These are phyloP conservation scores for Globisporangium nagaii DNA, from an alignment of 352 stramenopile species.

Conservation along the genomic window DNA sequence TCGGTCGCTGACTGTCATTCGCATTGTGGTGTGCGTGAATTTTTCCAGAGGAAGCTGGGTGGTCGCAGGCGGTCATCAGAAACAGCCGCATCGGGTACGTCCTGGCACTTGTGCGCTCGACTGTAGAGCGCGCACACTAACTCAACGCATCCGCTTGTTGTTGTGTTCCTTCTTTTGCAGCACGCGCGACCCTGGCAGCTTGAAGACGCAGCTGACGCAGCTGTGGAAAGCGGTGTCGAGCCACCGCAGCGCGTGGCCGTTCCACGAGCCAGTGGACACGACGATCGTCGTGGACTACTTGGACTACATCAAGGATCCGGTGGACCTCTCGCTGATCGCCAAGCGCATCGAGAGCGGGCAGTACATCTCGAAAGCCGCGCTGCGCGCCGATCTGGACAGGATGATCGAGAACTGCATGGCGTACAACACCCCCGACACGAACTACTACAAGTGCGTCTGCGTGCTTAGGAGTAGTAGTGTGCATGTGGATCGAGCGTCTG, in stretches of 20 bases:
- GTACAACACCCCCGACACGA: constrained; percentile 96
- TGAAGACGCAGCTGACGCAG: constrained; percentile 80
- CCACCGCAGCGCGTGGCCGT: constrained; percentile 96
- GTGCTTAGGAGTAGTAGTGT: background rate
- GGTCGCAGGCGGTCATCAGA: constrained; percentile 77
- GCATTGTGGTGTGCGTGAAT: background rate
- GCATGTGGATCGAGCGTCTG: no score
- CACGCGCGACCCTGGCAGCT: constrained; percentile 72
- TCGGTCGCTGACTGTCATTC: background rate
- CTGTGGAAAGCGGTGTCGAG: constrained; percentile 90
- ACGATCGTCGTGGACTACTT: constrained; percentile 96
- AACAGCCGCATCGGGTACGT: constrained; percentile 81
- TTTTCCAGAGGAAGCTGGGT: constrained; percentile 73
- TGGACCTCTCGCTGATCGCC: constrained; percentile 84
- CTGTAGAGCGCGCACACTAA: no score
- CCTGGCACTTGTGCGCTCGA: background rate
- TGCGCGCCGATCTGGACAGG: constrained; percentile 92
- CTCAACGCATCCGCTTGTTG: background rate
- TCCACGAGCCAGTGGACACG: constrained; percentile 96
- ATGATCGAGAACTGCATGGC: constrained; percentile 98
- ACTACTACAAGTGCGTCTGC: constrained; percentile 92
- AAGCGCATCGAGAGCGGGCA: constrained; percentile 76
- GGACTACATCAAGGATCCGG: constrained; percentile 94
- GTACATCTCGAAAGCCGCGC: constrained; percentile 90
- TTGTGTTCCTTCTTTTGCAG: constrained; percentile 12